Base-by-base conservation (phyloP, 2,329 filamentous ascomycete genomes). In the Paraphaeosphaeria minitans region DNA sequence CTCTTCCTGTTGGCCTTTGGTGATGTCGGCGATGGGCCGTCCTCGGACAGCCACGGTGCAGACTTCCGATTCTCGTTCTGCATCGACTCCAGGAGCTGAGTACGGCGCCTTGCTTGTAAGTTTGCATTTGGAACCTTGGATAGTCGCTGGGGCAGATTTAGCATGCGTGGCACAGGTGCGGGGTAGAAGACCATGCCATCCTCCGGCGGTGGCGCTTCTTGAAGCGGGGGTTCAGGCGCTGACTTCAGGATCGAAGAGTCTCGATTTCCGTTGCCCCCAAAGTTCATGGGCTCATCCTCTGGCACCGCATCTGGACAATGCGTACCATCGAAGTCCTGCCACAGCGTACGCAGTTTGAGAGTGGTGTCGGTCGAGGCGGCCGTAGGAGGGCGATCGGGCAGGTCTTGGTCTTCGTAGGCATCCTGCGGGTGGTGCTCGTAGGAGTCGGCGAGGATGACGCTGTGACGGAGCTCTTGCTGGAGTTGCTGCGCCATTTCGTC, bases 141-240 rank as follows among this genome's bases (percentile, higher is more conserved):
- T 52, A 98, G 80, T 68, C 92, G 91, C 46, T 93, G 92, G 0
- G 95, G 95, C 13, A 99, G 80, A 68, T 97, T 98, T 57, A 99
- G 84, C 88, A 96, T 93, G 62, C 90, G 89, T 3, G 95, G 95
- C 2, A 99, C 95, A 1, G 92, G 93, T 3, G 95, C 95, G 14
- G 95, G 95, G 75, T 99, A 99, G 77, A 89, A 98, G 10, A 97
- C 87, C 91, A 98, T 97, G 66, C 88, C 83, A 65, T 94, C 87
- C 4, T 87, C 89, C 1, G 89, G 89, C 27, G 83, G 81, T 1
- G 86, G 86, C 6, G 64, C 66, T 13, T 62, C 72, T 27, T 66
- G 62, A 0, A 64, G 60, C 4, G 65, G 64, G 4, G 61, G 57
- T 24, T 70, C 61, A 33, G 67, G 63, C 9, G 68, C 55, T 2